phyloP scores from a whole-genome alignment of 2,329 filamentous ascomycete species.

The Microdochium nivale region DNA sequence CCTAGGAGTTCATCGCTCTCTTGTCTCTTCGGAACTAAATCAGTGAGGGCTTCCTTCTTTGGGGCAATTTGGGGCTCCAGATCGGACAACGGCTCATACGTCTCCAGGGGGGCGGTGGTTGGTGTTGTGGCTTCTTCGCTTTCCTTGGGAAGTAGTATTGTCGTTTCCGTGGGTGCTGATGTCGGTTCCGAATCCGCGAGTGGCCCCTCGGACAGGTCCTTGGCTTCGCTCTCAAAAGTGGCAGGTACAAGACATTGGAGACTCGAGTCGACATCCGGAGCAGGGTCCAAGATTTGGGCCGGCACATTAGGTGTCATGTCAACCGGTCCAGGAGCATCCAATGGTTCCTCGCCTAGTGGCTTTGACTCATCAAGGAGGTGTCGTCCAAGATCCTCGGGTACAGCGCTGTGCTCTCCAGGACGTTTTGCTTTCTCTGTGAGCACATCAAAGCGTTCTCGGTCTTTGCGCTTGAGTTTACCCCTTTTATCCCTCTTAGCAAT shows the following conservation, averaged over 20 bases:
- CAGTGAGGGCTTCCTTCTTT: slow-evolving; percentile 1
- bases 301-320: not conserved
- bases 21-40: not conserved
- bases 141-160: not conserved
- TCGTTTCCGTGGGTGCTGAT: not conserved
- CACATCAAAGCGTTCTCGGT: not conserved
- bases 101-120: not conserved
- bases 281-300: not conserved
- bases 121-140: not conserved
- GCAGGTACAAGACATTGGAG: not conserved
- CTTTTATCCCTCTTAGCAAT: not conserved
- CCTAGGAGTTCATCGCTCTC: not conserved
- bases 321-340: not conserved
- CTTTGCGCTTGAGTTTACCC: not conserved
- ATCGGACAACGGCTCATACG: not conserved
- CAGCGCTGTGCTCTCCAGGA: not conserved
- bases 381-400: no score
- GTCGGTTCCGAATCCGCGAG: not conserved
- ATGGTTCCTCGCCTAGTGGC: not conserved
- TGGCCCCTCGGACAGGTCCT: not conserved
- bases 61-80: not conserved
- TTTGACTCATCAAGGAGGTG: not conserved
- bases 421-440: not conserved
- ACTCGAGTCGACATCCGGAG: not conserved
- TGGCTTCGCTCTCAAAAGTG: not conserved